These are phyloP conservation scores for Coniochaeta ligniaria DNA, from an alignment of 2,329 filamentous ascomycete species.

Conservation along the genomic window DNA sequence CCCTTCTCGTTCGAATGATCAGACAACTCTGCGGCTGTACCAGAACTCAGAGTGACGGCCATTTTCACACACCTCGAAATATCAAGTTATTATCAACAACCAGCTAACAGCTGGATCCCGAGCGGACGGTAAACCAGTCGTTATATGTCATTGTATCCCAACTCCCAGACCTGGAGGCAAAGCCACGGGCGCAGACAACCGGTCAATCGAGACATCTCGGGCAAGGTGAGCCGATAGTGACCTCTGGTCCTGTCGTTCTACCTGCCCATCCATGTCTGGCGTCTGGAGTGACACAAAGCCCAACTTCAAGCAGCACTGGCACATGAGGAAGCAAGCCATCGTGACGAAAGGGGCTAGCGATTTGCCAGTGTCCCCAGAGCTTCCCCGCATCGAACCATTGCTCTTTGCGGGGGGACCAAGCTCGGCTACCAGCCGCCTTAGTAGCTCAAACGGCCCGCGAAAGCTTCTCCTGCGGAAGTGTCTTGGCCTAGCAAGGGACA, in stretches of 20 bases:
- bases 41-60: neutral
- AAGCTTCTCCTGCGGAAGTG: neutral
- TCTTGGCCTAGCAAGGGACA: neutral
- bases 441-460: neutral
- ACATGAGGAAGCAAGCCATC: neutral
- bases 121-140: neutral
- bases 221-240: neutral
- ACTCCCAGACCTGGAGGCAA: neutral
- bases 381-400: neutral
- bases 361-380: neutral
- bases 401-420: neutral
- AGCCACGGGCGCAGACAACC: neutral
- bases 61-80: neutral
- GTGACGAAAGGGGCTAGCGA: neutral
- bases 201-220: neutral
- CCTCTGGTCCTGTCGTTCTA: neutral
- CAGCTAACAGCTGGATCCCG: neutral
- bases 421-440: neutral
- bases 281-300: neutral
- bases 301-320: neutral
- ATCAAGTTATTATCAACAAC: neutral
- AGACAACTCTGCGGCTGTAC: neutral
- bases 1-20: neutral
- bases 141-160: neutral
- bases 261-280: neutral